Evolutionary conservation across 2,329 filamentous ascomycete genomes (phyloP).

Genomic region (Aschersonia sp.): DNA sequence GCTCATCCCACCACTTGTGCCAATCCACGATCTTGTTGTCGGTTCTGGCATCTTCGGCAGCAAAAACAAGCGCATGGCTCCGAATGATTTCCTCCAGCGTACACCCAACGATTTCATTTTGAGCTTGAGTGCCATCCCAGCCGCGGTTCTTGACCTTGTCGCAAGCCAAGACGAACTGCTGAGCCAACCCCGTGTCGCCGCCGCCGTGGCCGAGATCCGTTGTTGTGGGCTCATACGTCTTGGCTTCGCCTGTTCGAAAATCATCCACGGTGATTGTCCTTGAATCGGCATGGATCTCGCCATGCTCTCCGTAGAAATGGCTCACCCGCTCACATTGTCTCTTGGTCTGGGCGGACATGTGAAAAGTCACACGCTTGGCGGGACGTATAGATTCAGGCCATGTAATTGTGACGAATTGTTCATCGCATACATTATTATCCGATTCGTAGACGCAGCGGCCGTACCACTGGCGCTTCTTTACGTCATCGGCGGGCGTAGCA

Average conservation of each 20-base stretch:
- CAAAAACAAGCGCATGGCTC: constrained; percentile 88
- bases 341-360: constrained; percentile 87
- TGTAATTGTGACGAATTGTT: constrained; percentile 75
- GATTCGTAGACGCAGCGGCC: constrained; percentile 90
- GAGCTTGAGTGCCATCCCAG: constrained; percentile 54
- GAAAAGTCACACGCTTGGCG: constrained; percentile 76
- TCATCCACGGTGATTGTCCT: constrained; percentile 60
- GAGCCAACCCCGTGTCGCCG: constrained; percentile 44
- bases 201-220: constrained; percentile 25
- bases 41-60: constrained; percentile 72
- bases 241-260: constrained; percentile 20
- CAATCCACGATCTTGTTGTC: constrained; percentile 60
- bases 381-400: constrained; percentile 62
- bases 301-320: constrained; percentile 70
- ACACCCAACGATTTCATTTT: constrained; percentile 64
- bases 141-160: constrained; percentile 60
- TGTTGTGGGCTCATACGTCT: constrained; percentile 14
- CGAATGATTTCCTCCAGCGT: constrained; percentile 75
- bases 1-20: constrained; percentile 55
- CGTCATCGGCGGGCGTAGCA: constrained; percentile 28
- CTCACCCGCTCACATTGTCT: constrained; percentile 78
- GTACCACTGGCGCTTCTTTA: constrained; percentile 55
- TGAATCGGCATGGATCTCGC: constrained; percentile 79
- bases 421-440: constrained; percentile 88
- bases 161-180: constrained; percentile 73